These are phyloP conservation scores for Xylaria flabelliformis DNA, from an alignment of 495 filamentous ascomycete species.

Conservation along the genomic window DNA sequence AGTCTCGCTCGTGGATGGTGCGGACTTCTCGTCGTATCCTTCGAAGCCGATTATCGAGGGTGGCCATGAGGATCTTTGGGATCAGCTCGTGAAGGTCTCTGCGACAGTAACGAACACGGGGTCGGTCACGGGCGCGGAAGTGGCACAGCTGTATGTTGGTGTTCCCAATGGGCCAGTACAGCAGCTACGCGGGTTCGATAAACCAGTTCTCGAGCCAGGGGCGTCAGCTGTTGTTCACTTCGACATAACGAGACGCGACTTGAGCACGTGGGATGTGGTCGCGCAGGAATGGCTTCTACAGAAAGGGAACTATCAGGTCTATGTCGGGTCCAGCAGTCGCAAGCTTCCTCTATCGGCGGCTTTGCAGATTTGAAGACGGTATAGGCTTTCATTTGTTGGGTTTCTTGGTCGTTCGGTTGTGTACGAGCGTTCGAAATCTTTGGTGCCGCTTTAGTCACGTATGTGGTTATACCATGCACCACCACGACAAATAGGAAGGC, in stretches of 20 bases:
- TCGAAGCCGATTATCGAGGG: constrained; percentile 57
- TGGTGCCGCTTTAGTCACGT: neutral
- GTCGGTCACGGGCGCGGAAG: constrained; percentile 53
- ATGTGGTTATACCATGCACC: neutral
- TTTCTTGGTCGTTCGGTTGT: neutral
- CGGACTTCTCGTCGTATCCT: constrained; percentile 41
- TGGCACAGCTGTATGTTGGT: constrained; percentile 70
- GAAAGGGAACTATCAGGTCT: constrained; percentile 51
- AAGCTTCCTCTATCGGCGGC: constrained; percentile 55
- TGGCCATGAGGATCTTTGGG: constrained; percentile 65
- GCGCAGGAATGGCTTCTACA: constrained; percentile 67
- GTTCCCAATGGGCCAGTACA: constrained; percentile 60
- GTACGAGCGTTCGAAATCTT: neutral
- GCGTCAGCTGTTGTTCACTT: constrained; percentile 55
- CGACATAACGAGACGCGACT: constrained; percentile 65
- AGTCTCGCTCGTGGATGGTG: constrained; percentile 38
- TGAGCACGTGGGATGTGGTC: constrained; percentile 70
- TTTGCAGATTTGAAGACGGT: constrained; percentile 28
- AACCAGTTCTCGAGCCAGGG: constrained; percentile 56
- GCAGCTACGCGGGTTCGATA: constrained; percentile 72
- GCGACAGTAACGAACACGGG: constrained; percentile 66
- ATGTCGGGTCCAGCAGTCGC: constrained; percentile 69
- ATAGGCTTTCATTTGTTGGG: neutral
- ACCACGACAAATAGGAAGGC: neutral
- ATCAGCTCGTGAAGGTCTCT: constrained; percentile 58